Base-by-base conservation (phyloP, 345 rosid species). In the Salix brachista region DNA sequence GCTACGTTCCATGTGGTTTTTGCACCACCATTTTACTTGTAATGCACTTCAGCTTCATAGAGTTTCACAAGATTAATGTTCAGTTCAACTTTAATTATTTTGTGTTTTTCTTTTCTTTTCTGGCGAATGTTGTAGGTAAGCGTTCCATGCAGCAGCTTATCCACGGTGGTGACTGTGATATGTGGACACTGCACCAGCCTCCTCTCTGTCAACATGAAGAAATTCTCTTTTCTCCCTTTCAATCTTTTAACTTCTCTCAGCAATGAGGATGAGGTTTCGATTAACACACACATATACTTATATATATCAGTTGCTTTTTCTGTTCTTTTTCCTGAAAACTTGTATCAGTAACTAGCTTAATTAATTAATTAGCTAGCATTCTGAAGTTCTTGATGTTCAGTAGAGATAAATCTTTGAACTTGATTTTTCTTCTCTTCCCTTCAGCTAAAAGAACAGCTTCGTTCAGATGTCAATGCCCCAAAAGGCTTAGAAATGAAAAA, bases 121-220 rank as follows among this genome's bases (percentile, higher is more conserved):
- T 48, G 42, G 26, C 26, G 18, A 50, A 48, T 26, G 42, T 17
- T 79, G 74, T 72, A 96, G 99, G 99, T 96, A 52, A 94, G 93
- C 84, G 99, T 94, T 6, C 98, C 98, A 36, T 86, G 88, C 77
- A 87, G 90, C 77, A 96, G 96, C 90, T 62, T 91, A 85, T 91
- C 97, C 48, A 85, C 82, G 96, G 91, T 86, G 85, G 98, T 94
- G 72, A 91, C 97, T 2, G 98, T 94, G 84, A 90, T 95, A 86
- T 96, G 99, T 74, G 98, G 99, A 32, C 96, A 90, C 80, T 96
- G 99, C 90, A 82, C 96, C 42, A 94, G 89, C 79, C 92, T 96
- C 67, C 96, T 96, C 79, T 96, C 97, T 50, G 99, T 92, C 80
- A 92, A 91, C 83, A 89, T 94, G 96, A 81, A 81, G 89, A 92